Evolutionary conservation across 2,329 filamentous ascomycete genomes (phyloP), one percentile per base, ranked within the genome.

Genomic region (Colletotrichum lentis): DNA sequence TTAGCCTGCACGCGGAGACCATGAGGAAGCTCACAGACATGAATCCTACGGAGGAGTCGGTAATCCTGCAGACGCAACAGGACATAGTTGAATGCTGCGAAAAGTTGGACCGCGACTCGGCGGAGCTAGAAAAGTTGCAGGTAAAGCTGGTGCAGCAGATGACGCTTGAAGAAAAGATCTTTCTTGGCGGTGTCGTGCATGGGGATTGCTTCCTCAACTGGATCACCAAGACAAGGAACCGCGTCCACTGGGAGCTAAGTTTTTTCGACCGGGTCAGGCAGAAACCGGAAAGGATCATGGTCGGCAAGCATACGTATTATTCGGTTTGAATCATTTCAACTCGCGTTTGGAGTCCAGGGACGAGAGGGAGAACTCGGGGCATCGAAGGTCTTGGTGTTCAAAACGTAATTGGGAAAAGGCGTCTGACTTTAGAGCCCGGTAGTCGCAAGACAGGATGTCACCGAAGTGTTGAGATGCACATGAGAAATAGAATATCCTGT

Each of bases 211-310:
- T 59, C 8, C 22, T 47, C 43, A 14, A 35, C 27, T 59, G 56
- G 56, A 47, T 59, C 43, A 24, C 35, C 27, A 47, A 59, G 44
- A 47, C 31, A 20, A 59, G 46, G n/a, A 39, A 49, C 27, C 35
- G 44, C 10, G 44, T 59, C 18, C 18, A 27, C 12, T 47, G 27
- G 44, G 56, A 59, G 56, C 43, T 59, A 11, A 16, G 46, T 14
- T 59, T 59, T 20, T n/a, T n/a, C 27, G 56, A 37, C 31, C 44
- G 56, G 14, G n/a, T 27, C 8, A 31, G 27, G 7, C 24, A 47
- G 27, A 49, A 24, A 44, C 56, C 56, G 14, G n/a, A 49, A 18
- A 6, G 27, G 31, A 16, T 49, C 35, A 37, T 5, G 27, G 27
- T 47, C 14, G 44, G 35, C n/a, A 18, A 11, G 2, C 20, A 37